Conservation (phyloP, 2,329 filamentous ascomycete genomes). For the Pseudopyricularia javanii region DNA sequence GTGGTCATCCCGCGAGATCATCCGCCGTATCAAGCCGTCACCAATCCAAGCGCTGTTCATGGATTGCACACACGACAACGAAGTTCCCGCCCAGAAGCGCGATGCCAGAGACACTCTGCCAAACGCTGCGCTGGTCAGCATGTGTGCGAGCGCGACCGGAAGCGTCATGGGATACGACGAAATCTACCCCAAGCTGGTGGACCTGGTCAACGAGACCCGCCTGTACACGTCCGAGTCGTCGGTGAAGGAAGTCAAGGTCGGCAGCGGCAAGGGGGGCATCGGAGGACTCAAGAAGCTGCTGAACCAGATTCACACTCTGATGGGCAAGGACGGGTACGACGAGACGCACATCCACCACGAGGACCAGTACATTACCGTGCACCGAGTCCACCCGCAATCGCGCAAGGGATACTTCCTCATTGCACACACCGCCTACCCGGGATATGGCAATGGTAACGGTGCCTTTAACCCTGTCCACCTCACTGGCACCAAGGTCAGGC, state of each 20-base stretch:
- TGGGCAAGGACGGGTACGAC: conserved; percentile 90
- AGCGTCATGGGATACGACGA: conserved; percentile 99
- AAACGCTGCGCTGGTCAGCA: conserved; percentile 84
- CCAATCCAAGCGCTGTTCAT: conserved; percentile 93
- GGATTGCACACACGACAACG: conserved; percentile 99
- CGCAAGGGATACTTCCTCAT: conserved; percentile 92
- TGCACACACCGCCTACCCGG: conserved; percentile 90
- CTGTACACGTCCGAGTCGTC: conserved; percentile 66
- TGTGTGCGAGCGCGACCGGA: conserved; percentile 89
- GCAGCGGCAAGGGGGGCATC: conserved; percentile 70
- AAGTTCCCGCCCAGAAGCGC: conserved; percentile 87
- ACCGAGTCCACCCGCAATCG: conserved; percentile 83
- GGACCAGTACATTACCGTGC: conserved; percentile 89
- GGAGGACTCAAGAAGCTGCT: conserved; percentile 83
- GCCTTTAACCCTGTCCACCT: conserved; percentile 70
- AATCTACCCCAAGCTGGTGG: conserved; percentile 84
- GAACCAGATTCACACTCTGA: conserved; percentile 87
- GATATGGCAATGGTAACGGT: conserved; percentile 74
- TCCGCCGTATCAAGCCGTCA: conserved; percentile 73
- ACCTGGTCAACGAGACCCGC: conserved; percentile 81
- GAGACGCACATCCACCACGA: conserved; percentile 97
- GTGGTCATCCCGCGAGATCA: conserved; percentile 43
- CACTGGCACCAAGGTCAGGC: conserved; percentile 70
- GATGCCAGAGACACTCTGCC: conserved; percentile 89
- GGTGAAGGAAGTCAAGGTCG: conserved; percentile 43